phyloP scores from a whole-genome alignment of 2,329 filamentous ascomycete genomes.

The Diaporthe vaccinii region DNA sequence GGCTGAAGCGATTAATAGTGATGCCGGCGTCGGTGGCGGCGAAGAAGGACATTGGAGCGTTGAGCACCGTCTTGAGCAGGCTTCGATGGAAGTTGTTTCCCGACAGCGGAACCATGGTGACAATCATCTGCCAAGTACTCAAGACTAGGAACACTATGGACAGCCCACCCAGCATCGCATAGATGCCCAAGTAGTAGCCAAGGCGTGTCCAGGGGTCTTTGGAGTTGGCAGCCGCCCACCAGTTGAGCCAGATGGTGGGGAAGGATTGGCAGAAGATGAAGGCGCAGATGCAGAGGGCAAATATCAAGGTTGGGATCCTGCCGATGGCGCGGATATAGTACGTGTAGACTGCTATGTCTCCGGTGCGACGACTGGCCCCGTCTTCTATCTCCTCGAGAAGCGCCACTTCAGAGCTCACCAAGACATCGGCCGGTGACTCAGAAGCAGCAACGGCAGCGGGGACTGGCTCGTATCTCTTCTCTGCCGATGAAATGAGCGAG shows the following conservation, averaged over 20 bases:
- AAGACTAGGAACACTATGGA: conserved; percentile 41
- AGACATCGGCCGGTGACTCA: neutral
- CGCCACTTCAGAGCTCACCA: neutral
- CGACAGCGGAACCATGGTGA: conserved; percentile 45
- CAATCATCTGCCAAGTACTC: conserved; percentile 37
- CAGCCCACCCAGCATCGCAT: conserved; percentile 46
- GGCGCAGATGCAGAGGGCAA: conserved; percentile 42
- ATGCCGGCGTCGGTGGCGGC: conserved; percentile 51
- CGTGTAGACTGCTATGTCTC: neutral
- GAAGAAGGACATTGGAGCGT: conserved; percentile 51
- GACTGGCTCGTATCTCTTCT: neutral
- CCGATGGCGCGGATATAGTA: conserved; percentile 20
- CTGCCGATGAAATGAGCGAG: neutral
- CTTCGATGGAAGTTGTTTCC: conserved; percentile 47
- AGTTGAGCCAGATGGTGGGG: conserved; percentile 59
- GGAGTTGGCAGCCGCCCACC: conserved; percentile 60
- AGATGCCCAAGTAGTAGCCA: conserved; percentile 55
- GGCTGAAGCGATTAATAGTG: conserved; percentile 52
- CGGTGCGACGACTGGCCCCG: conserved; percentile 13
- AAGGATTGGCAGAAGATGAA: conserved; percentile 43
- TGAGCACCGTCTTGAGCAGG: conserved; percentile 47
- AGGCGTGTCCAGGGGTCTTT: conserved; percentile 51
- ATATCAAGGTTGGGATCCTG: conserved; percentile 32
- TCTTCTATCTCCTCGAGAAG: neutral
- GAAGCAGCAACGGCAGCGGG: neutral